phyloP scores from a whole-genome alignment of 805 yeast species.

The Candida maris region DNA sequence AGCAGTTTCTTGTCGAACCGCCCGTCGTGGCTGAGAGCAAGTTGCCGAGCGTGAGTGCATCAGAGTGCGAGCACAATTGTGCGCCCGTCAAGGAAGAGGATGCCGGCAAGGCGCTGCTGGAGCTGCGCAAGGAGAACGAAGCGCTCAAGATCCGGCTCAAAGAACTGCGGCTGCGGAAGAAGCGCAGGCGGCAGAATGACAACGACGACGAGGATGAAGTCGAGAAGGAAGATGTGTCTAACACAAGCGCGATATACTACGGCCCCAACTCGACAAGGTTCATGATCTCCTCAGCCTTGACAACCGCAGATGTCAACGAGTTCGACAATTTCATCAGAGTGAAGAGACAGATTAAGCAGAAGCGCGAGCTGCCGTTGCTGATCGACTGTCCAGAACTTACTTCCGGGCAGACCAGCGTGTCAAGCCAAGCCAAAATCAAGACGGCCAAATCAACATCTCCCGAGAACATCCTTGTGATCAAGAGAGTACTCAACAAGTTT shows the following conservation, averaged over 20 bases:
- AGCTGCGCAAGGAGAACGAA: conserved; percentile 28
- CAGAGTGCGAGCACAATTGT: neutral
- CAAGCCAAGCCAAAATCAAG: conserved; percentile 3
- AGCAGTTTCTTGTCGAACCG: conserved; percentile 13
- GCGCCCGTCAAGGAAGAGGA: conserved; percentile 5
- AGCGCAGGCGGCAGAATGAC: conserved; percentile 15
- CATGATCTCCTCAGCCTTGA: conserved; percentile 39
- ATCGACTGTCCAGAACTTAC: conserved; percentile 8
- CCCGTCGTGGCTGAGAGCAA: neutral
- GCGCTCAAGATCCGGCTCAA: conserved; percentile 24
- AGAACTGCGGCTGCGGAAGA: conserved; percentile 23
- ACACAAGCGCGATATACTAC: conserved; percentile 34
- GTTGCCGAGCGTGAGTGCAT: neutral
- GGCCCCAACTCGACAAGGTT: conserved; percentile 49
- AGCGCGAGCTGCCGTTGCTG: conserved; percentile 25
- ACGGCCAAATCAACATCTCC: conserved; percentile 15
- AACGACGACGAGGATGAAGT: conserved; percentile 12
- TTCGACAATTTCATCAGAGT: conserved; percentile 28
- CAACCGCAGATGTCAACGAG: conserved; percentile 26
- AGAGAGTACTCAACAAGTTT: conserved; percentile 37
- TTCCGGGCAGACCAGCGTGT: conserved; percentile 1
- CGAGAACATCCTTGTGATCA: conserved; percentile 34
- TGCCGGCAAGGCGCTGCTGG: conserved; percentile 9
- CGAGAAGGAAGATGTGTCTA: neutral
- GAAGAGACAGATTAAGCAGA: conserved; percentile 28